A percentile compares a stretch with the other conserved stretches of the same genome.
Evolutionary conservation across 2,329 filamentous ascomycete species (phyloP).

Genomic region (Nigrospora sphaerica): DNA sequence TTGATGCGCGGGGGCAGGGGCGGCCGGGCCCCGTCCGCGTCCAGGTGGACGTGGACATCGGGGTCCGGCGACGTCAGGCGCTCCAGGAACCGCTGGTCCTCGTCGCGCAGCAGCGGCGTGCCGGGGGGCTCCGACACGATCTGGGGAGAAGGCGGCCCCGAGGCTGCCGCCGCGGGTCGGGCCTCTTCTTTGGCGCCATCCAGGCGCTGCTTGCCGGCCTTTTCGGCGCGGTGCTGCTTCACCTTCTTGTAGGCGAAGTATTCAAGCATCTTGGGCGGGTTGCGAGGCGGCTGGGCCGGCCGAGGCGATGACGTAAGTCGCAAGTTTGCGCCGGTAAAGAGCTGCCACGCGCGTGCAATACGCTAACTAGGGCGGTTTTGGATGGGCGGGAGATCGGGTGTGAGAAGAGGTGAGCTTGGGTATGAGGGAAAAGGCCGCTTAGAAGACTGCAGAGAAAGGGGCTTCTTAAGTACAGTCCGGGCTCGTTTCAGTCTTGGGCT

Average conservation of each 20-base stretch:
- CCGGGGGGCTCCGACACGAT: slow-evolving; percentile 19
- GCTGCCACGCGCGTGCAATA: no score
- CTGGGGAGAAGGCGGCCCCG: slow-evolving; percentile 12
- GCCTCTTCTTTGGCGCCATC: slow-evolving; percentile 15
- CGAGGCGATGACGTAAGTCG: background rate
- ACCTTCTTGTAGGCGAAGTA: slow-evolving; percentile 56
- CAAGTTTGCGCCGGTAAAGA: no score
- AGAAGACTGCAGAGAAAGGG: no score
- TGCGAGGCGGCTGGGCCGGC: background rate
- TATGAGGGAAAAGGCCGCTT: background rate
- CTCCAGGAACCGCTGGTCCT: slow-evolving; percentile 53
- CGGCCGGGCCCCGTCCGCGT: slow-evolving; percentile 38
- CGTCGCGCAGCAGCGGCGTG: slow-evolving; percentile 42
- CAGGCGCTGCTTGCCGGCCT: slow-evolving; percentile 24
- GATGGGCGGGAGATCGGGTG: background rate
- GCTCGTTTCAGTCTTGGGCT: no score
- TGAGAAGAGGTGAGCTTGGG: background rate
- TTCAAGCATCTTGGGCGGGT: slow-evolving; percentile 45
- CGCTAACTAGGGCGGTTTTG: background rate
- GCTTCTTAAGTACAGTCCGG: no score
- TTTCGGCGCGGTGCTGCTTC: slow-evolving; percentile 51
- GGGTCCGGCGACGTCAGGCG: slow-evolving; percentile 35
- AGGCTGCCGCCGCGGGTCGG: slow-evolving; percentile 11
- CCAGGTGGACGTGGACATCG: slow-evolving; percentile 24
- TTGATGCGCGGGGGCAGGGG: slow-evolving; percentile 48